A percentile compares a stretch with the other conserved stretches of the same genome.
These are phyloP conservation scores for Saturnispora sanitii DNA, from an alignment of 805 yeast species.

Conservation along the genomic window DNA sequence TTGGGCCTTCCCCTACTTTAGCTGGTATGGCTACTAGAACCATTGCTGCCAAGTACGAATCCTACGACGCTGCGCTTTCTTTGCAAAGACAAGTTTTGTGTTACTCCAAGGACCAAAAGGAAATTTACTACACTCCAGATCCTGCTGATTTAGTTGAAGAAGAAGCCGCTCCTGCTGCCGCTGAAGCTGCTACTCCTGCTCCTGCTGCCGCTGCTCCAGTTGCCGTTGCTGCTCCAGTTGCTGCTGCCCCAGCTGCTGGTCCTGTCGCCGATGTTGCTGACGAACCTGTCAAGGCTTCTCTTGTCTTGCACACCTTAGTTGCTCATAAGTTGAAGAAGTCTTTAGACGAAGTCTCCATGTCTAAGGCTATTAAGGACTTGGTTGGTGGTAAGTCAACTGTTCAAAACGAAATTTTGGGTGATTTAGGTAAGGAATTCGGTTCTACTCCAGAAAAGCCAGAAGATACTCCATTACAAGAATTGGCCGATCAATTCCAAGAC, in stretches of 20 bases:
- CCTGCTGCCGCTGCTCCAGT: constrained; percentile 50
- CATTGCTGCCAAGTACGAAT: constrained; percentile 87
- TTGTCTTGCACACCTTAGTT: constrained; percentile 78
- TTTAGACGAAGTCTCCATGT: constrained; percentile 72
- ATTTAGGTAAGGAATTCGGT: constrained; percentile 96
- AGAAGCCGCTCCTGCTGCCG: constrained; percentile 21
- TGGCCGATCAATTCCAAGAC: constrained; percentile 93
- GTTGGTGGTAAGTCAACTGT: constrained; percentile 98
- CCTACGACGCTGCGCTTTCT: constrained; percentile 94
- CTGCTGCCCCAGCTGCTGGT: constrained; percentile 64
- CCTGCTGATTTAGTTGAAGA: constrained; percentile 41
- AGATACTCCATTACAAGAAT: constrained; percentile 91
- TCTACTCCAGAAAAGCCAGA: constrained; percentile 98
- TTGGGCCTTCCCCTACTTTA: constrained; percentile 97
- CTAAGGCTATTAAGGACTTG: constrained; percentile 91
- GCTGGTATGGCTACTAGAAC: constrained; percentile 99
- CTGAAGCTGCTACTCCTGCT: constrained; percentile 31
- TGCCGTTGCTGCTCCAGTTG: constrained; percentile 46
- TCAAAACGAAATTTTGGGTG: constrained; percentile 98
- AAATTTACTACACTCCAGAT: constrained; percentile 88
- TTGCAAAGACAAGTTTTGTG: constrained; percentile 90
- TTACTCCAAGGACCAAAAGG: constrained; percentile 92
- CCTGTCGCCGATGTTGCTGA: constrained; percentile 82
- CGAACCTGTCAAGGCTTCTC: constrained; percentile 77
- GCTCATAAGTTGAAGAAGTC: constrained; percentile 94